These are phyloP conservation scores for Jaltomata sinuosa DNA, from an alignment of 257 asterid genomes.

Conservation along the genomic window DNA sequence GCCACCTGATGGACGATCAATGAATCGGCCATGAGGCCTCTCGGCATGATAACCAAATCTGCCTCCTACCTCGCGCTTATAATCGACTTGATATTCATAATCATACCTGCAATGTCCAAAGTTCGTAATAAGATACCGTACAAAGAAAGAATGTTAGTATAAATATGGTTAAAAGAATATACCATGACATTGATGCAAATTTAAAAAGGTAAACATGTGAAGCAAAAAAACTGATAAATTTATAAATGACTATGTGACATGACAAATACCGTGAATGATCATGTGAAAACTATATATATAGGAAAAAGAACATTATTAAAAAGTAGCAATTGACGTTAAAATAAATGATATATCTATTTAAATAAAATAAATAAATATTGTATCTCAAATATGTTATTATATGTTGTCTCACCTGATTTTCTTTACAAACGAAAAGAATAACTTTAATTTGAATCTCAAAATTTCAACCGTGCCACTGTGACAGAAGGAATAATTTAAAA, in stretches of 20 bases:
- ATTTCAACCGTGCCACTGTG: too few relatives aligned
- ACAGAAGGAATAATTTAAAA: too few relatives aligned
- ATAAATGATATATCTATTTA: too few relatives aligned
- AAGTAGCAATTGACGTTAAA: too few relatives aligned
- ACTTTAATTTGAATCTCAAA: too few relatives aligned
- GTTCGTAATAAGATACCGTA: background rate
- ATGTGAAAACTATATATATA: too few relatives aligned
- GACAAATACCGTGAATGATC: background rate
- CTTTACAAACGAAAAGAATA: too few relatives aligned
- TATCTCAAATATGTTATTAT: too few relatives aligned
- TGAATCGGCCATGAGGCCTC: conserved; percentile 67
- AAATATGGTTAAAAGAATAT: background rate
- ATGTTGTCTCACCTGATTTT: too few relatives aligned
- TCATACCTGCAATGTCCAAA: conserved; percentile 43
- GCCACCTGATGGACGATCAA: conserved; percentile 64
- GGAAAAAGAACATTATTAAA: too few relatives aligned
- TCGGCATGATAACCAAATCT: conserved; percentile 76
- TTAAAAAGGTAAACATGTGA: background rate
- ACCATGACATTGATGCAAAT: background rate
- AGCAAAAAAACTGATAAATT: background rate
- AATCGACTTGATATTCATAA: conserved; percentile 65
- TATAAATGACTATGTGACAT: background rate
- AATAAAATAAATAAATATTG: too few relatives aligned
- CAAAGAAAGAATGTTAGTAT: background rate
- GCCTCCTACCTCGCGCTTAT: conserved; percentile 72